A percentile compares a stretch with the other conserved stretches of the same genome.
Evolutionary conservation across 352 stramenopile species (phyloP).

Genomic region (Blastocystis sp.): DNA sequence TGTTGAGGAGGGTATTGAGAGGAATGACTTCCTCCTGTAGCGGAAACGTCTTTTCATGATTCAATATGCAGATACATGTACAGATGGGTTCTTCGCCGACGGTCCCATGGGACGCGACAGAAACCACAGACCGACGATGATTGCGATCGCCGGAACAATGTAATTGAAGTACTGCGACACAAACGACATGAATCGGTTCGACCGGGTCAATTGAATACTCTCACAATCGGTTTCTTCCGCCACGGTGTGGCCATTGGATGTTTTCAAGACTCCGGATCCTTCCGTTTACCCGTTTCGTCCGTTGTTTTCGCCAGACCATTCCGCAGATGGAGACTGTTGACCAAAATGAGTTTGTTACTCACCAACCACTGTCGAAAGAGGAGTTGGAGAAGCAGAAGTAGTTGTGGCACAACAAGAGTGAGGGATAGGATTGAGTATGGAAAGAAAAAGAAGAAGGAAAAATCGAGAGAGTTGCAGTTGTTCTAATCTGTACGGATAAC

Average conservation of each 20-base stretch:
- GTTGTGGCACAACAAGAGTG: neutral
- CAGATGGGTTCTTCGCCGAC: neutral
- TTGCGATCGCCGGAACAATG: neutral
- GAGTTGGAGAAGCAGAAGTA: constrained; percentile 11
- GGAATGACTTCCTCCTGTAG: constrained; percentile 20
- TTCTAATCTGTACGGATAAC: neutral
- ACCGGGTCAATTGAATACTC: no score
- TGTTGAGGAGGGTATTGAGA: neutral
- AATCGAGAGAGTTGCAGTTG: constrained; percentile 24
- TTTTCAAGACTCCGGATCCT: neutral
- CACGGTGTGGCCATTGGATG: neutral
- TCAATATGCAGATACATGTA: neutral
- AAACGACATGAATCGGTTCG: neutral
- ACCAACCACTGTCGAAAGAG: no score
- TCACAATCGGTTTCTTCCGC: neutral
- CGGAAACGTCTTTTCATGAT: neutral
- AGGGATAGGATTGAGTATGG: constrained; percentile 23
- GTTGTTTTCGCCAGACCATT: neutral
- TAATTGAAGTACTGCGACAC: neutral
- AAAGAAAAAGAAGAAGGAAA: constrained; percentile 45
- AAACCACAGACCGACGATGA: neutral
- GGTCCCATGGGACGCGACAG: neutral
- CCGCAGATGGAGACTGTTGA: neutral
- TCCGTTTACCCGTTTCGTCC: neutral
- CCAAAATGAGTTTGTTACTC: neutral